Percentiles rank a stretch among this genome's conserved stretches.
Conservation (phyloP, 2,329 filamentous ascomycete genomes). For the Alternaria panax region DNA sequence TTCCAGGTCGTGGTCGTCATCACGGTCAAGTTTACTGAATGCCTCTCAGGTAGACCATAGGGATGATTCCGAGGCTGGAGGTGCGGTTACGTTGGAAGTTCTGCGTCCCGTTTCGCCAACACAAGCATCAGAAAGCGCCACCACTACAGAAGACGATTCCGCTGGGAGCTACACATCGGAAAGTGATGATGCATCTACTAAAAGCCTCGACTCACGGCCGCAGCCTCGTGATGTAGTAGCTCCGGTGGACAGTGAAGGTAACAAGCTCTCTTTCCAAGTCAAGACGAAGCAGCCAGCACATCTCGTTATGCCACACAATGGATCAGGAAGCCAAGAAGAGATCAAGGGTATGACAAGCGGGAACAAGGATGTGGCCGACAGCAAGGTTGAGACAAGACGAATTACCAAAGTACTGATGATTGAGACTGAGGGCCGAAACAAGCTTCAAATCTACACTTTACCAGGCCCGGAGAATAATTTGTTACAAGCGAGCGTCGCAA, state of each 20-base stretch:
- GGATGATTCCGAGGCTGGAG: not conserved
- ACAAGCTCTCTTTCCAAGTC: constrained; percentile 31
- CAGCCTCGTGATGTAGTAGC: constrained; percentile 1
- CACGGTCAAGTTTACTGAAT: too few relatives aligned
- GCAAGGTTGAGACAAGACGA: constrained; percentile 27
- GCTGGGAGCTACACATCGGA: not conserved
- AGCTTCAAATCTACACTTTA: constrained; percentile 31
- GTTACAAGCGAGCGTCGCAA: constrained; percentile 10
- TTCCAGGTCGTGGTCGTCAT: too few relatives aligned
- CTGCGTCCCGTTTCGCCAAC: not conserved
- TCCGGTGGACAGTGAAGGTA: constrained; percentile 34
- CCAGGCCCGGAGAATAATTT: constrained; percentile 29
- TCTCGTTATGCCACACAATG: not conserved
- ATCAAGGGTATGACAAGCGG: not conserved
- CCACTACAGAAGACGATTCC: not conserved
- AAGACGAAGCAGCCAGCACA: constrained; percentile 16
- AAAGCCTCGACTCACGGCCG: too few relatives aligned
- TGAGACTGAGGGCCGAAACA: constrained; percentile 23
- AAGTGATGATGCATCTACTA: too few relatives aligned
- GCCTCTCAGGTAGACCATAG: not conserved
- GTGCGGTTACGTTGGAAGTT: not conserved
- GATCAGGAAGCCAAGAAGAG: not conserved
- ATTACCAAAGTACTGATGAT: constrained; percentile 34
- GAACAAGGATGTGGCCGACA: too few relatives aligned
- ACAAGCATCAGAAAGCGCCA: not conserved